Base-by-base conservation (phyloP, 2,329 filamentous ascomycete species). In the Fusarium austroafricanum region DNA sequence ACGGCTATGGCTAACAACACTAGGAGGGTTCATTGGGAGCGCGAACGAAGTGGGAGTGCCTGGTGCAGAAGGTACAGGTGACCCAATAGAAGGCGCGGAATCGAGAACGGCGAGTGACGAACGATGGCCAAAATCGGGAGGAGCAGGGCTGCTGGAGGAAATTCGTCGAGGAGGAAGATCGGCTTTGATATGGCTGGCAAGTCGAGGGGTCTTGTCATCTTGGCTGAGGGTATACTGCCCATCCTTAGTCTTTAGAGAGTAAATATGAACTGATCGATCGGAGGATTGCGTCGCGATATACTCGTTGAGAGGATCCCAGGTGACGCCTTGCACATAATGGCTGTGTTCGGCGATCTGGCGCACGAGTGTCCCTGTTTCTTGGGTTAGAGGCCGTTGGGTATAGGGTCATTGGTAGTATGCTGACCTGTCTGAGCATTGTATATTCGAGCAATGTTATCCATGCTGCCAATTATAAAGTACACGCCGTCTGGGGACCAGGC, bases 241-340 rank as follows among this genome's bases (percentile, higher is more conserved):
- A 74, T 99, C 96, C 76, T 98, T 99, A 21, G 92, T 97, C 82
- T 93, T 97, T 67, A 99, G 83, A 1, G 92, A 95, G 82, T 99
- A 99, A 71, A 99, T 96, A 79, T 99, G 96, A 15, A 98, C 95
- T 3, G 96, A 97, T 76, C 96, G 91, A 81, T 99, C 96, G 7
- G 96, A 99, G 9, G 96, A 99, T 77, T 99, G 96, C 2, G 96
- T 99, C 37, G 96, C 96, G 62, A 99, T 94, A 78, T 94, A 99
- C 81, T 99, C 96, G 81, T 98, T 98, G 56, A 97, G 82, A 23
- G 96, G 96, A 81, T 99, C 96, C 96, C 96, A 99, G 6, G 96
- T 92, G 10, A 99, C 96, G 46, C 96, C 96, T 81, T 99, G 96
- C 18, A 99, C 96, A 78, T 97, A 99, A 79, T 99, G 96, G 75